These are phyloP conservation scores for Pugionium cornutum DNA, from an alignment of 345 rosid species.

Conservation along the genomic window DNA sequence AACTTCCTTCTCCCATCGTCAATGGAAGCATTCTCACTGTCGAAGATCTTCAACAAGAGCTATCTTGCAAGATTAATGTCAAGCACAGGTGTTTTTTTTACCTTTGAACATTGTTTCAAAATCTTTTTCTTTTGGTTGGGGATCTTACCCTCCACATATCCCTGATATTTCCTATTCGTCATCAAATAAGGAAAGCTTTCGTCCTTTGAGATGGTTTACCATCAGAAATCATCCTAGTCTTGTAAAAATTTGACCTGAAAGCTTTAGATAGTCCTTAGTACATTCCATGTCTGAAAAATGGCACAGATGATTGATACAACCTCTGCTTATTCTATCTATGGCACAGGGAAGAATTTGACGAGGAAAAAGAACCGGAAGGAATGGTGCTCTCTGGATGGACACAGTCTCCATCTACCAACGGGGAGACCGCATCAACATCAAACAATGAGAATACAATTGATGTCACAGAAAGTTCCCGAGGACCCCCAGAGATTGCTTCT, in stretches of 20 bases:
- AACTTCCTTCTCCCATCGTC: constrained; percentile 77
- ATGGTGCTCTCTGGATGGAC: constrained; percentile 95
- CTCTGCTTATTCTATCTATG: constrained; percentile 6
- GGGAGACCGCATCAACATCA: constrained; percentile 52
- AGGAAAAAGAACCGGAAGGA: constrained; percentile 96
- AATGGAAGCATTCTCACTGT: constrained; percentile 70
- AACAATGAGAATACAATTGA: constrained; percentile 39
- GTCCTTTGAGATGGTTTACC: too few relatives aligned
- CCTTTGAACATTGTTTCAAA: constrained; percentile 3
- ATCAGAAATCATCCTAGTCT: too few relatives aligned
- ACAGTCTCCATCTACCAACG: constrained; percentile 52
- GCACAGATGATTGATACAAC: neutral
- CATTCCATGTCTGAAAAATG: neutral
- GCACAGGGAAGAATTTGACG: constrained; percentile 83
- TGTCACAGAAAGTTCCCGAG: constrained; percentile 29
- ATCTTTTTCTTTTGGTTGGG: neutral
- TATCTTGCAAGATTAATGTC: constrained; percentile 76
- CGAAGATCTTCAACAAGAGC: constrained; percentile 93
- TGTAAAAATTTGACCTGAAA: neutral
- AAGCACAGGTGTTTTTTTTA: constrained; percentile 67
- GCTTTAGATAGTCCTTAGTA: neutral
- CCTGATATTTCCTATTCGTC: too few relatives aligned
- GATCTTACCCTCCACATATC: too few relatives aligned
- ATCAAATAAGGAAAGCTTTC: too few relatives aligned
- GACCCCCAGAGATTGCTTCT: constrained; percentile 31